phyloP scores from a whole-genome alignment of 108 stramenopile species.

The Cyclotella baltica region DNA sequence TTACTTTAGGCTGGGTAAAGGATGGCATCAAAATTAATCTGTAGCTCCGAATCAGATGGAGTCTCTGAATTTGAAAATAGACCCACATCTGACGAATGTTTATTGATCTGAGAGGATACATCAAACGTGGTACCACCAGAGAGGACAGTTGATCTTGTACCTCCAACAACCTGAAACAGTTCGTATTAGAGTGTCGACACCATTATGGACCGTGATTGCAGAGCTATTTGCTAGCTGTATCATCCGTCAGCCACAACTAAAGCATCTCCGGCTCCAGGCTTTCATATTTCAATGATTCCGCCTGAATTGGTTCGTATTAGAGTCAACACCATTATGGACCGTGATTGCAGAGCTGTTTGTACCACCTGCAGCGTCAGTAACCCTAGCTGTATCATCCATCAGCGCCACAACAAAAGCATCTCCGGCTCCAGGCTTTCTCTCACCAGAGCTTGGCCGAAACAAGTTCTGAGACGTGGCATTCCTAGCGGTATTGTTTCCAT shows the following conservation, averaged over 20 bases:
- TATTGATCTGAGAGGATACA: slow-evolving; percentile 46
- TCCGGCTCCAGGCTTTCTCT: slow-evolving; percentile 26
- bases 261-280: slow-evolving; percentile 48
- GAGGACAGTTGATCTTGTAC: slow-evolving; percentile 48
- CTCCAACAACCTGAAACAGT: slow-evolving; percentile 57
- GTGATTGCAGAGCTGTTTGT: slow-evolving; percentile 2
- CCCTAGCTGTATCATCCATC: slow-evolving; percentile 61
- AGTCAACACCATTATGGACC: slow-evolving; percentile 26
- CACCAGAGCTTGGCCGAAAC: slow-evolving; percentile 17
- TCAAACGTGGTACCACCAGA: slow-evolving; percentile 84
- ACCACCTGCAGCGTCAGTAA: not conserved
- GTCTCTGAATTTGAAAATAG: slow-evolving; percentile 79
- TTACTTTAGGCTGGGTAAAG: slow-evolving; percentile 42
- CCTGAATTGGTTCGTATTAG: slow-evolving; percentile 45
- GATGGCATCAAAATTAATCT: slow-evolving; percentile 70
- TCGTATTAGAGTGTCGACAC: slow-evolving; percentile 53
- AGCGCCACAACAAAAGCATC: slow-evolving; percentile 68
- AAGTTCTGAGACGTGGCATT: slow-evolving; percentile 20
- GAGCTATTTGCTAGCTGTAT: slow-evolving; percentile 38
- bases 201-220: slow-evolving; percentile 10
- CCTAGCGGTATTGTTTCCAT: slow-evolving; percentile 1
- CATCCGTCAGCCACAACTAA: slow-evolving; percentile 73
- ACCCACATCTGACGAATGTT: slow-evolving; percentile 39
- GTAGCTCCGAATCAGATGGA: slow-evolving; percentile 75
- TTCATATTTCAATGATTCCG: slow-evolving; percentile 69